Conservation (phyloP, 1,139 yeast genomes). For the Pichia sp. region DNA sequence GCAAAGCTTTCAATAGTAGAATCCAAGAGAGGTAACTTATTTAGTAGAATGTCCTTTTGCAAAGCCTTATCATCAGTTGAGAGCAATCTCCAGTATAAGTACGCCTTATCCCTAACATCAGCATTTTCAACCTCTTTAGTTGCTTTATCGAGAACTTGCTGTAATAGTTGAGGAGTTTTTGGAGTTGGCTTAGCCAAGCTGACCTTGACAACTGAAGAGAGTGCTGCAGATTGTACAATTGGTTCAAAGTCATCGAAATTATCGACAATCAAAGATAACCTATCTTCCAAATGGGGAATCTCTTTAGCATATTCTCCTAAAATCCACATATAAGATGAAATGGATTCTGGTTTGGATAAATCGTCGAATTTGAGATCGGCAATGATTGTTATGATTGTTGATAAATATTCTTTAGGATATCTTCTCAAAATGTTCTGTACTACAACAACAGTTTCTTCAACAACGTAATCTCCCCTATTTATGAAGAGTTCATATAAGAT, state of each 20-base stretch:
- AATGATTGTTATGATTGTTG: slow-evolving; percentile 67
- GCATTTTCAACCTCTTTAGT: slow-evolving; percentile 82
- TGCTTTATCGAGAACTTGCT: slow-evolving; percentile 68
- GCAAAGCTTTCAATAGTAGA: slow-evolving; percentile 70
- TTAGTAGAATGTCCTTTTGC: slow-evolving; percentile 50
- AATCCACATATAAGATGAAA: slow-evolving; percentile 82
- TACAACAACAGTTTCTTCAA: slow-evolving; percentile 76
- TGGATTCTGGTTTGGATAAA: slow-evolving; percentile 57
- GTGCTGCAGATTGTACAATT: slow-evolving; percentile 66
- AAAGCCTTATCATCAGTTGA: slow-evolving; percentile 42
- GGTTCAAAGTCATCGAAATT: slow-evolving; percentile 72
- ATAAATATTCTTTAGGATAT: slow-evolving; percentile 63
- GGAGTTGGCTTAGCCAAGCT: slow-evolving; percentile 46
- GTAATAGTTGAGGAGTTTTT: slow-evolving; percentile 51
- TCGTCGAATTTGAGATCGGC: slow-evolving; percentile 50
- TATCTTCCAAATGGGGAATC: slow-evolving; percentile 50
- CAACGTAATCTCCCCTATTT: slow-evolving; percentile 69
- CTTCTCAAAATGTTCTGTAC: slow-evolving; percentile 77
- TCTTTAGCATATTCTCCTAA: slow-evolving; percentile 83
- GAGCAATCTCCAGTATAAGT: slow-evolving; percentile 87
- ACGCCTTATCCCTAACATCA: slow-evolving; percentile 92
- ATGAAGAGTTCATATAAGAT: slow-evolving; percentile 70
- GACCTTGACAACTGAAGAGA: slow-evolving; percentile 77
- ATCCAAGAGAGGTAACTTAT: slow-evolving; percentile 65
- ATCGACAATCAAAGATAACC: slow-evolving; percentile 48